These are phyloP conservation scores for Cucumis cinereus DNA, from an alignment of 306 rosid genomes.

Conservation along the genomic window DNA sequence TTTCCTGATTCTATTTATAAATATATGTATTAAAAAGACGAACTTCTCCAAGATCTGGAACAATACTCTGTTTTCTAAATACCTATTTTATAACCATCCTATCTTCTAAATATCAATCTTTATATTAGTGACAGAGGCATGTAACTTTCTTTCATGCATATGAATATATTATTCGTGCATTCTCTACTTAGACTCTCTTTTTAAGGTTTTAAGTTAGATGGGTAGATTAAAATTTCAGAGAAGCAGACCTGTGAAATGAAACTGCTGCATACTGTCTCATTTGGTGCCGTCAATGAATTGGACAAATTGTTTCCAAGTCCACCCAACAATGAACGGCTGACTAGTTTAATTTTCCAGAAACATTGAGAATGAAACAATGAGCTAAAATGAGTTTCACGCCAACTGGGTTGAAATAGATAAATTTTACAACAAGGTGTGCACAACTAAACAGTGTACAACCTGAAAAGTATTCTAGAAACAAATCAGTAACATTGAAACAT, in stretches of 20 bases:
- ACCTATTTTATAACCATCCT: background rate
- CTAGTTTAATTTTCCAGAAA: slow-evolving; percentile 17
- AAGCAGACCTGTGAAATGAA: slow-evolving; percentile 49
- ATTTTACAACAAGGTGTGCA: background rate
- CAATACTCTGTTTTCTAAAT: background rate
- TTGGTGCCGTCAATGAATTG: slow-evolving; percentile 28
- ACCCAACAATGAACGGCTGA: slow-evolving; percentile 53
- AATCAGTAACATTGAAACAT: background rate
- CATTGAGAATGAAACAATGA: background rate
- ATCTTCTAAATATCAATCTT: background rate
- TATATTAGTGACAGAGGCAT: background rate
- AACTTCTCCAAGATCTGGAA: background rate
- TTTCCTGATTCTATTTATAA: background rate
- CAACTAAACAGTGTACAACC: background rate
- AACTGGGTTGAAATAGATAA: no score
- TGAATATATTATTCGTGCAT: background rate
- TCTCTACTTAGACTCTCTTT: background rate
- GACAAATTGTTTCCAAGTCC: slow-evolving; percentile 36
- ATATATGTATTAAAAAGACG: no score
- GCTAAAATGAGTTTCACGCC: background rate
- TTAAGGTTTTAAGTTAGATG: background rate
- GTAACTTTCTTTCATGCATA: background rate
- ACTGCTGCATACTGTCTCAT: slow-evolving; percentile 28
- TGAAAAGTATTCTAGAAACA: background rate
- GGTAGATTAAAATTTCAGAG: background rate